Evolutionary conservation across 148 eudicot genomes (phyloP).

Genomic region (Arctostaphylos glauca): DNA sequence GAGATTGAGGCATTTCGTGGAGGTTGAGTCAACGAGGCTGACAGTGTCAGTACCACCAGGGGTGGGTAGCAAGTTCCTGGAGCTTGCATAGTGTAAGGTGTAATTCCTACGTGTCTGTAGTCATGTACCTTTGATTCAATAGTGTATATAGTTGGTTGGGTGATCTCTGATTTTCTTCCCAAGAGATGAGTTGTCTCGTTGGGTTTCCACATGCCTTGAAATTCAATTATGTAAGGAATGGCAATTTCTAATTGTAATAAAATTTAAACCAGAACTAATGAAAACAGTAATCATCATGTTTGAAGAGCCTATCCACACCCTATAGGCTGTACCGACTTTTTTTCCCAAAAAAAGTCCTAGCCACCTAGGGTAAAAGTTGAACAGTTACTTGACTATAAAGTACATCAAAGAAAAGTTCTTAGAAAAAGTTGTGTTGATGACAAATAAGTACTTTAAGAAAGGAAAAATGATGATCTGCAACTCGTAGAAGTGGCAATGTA

Average conservation of each 20-base stretch:
- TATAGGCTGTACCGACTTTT: not conserved
- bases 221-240: not conserved
- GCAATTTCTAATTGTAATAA: not conserved
- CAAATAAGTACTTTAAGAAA: not conserved
- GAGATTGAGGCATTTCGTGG: no score
- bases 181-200: no score
- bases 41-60: no score
- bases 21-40: no score
- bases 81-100: no score
- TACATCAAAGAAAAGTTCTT: conserved; percentile 8
- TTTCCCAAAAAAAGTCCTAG: not conserved
- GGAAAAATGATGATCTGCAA: not conserved
- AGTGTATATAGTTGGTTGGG: no score
- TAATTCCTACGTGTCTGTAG: no score
- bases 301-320: not conserved
- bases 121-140: no score
- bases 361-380: not conserved
- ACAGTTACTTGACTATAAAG: not conserved
- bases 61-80: no score
- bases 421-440: not conserved
- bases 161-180: no score
- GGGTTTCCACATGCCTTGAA: not conserved
- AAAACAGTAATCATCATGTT: not conserved
- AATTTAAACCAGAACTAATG: not conserved
- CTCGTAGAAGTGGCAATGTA: not conserved